These are phyloP conservation scores for Agrocybe praecox DNA, from an alignment of 768 basidiomycete genomes.

Conservation along the genomic window DNA sequence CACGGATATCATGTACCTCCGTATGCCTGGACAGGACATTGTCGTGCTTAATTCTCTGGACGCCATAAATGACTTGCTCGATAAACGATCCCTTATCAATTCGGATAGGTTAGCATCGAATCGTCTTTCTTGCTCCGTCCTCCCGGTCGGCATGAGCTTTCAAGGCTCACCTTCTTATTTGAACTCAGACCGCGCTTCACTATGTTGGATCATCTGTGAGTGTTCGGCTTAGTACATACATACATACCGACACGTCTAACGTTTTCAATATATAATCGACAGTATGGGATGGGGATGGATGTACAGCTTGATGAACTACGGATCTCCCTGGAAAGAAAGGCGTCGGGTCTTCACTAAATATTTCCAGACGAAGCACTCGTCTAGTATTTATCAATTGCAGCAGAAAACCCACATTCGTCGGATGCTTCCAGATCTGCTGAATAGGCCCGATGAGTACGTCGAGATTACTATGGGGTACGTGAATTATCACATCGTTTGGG, in stretches of 20 bases:
- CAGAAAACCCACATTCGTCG: constrained; percentile 25
- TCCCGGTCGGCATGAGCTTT: too few relatives aligned
- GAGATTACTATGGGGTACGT: constrained; percentile 35
- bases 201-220: constrained; percentile 22
- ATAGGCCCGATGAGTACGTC: constrained; percentile 37
- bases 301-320: constrained; percentile 38
- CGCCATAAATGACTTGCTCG: constrained; percentile 39
- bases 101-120: constrained; percentile 31
- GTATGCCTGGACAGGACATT: constrained; percentile 31
- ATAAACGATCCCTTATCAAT: constrained; percentile 42
- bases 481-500: neutral
- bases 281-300: constrained; percentile 43
- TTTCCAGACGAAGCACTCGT: constrained; percentile 18
- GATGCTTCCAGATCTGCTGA: constrained; percentile 29
- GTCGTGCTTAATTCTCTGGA: constrained; percentile 37
- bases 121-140: neutral
- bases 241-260: too few relatives aligned
- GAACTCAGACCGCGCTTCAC: constrained; percentile 24
- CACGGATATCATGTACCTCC: constrained; percentile 31
- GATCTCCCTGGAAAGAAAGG: constrained; percentile 36
- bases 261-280: neutral
- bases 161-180: neutral
- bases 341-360: constrained; percentile 41
- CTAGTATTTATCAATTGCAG: constrained; percentile 24
- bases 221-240: neutral